Conservation (phyloP, 352 stramenopile genomes). For the Discostella stelligera region DNA sequence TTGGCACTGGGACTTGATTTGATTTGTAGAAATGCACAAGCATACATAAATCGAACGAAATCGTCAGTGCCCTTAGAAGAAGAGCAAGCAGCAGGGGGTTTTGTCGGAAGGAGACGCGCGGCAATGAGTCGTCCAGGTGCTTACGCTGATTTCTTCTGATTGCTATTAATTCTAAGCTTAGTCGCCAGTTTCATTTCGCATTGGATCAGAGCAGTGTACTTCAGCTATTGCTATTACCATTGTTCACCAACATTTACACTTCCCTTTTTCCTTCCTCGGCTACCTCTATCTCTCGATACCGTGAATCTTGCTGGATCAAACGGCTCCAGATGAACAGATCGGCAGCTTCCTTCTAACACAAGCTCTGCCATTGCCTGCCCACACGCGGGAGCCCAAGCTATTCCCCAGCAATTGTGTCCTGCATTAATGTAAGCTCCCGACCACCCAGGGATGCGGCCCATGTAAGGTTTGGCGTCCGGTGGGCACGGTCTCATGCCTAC, state of each 20-base stretch:
- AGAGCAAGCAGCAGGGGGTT: constrained; percentile 9
- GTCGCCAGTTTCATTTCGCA: no score
- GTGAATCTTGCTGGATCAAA: constrained; percentile 78
- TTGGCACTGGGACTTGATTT: constrained; percentile 74
- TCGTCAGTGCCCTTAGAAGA: constrained; percentile 19
- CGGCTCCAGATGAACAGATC: constrained; percentile 61
- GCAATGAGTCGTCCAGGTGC: constrained; percentile 37
- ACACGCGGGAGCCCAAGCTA: constrained; percentile 85
- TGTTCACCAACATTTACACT: constrained; percentile 72
- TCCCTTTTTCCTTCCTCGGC: constrained; percentile 64
- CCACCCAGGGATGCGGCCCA: constrained; percentile 79
- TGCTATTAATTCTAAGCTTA: not conserved
- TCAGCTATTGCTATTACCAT: constrained; percentile 51
- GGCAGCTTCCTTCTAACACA: constrained; percentile 74
- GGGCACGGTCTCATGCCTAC: constrained; percentile 86
- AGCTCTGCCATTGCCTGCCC: constrained; percentile 84
- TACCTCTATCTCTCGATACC: constrained; percentile 24
- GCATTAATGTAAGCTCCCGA: constrained; percentile 83
- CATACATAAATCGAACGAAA: constrained; percentile 49
- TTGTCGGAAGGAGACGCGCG: constrained; percentile 31
- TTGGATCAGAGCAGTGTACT: not conserved
- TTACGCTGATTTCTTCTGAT: constrained; percentile 83
- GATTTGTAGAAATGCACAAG: constrained; percentile 67
- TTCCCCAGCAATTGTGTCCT: constrained; percentile 87
- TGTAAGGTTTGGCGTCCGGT: constrained; percentile 83